Base-by-base conservation (phyloP, 805 yeast genomes). In the Schwanniomyces yamadae region DNA sequence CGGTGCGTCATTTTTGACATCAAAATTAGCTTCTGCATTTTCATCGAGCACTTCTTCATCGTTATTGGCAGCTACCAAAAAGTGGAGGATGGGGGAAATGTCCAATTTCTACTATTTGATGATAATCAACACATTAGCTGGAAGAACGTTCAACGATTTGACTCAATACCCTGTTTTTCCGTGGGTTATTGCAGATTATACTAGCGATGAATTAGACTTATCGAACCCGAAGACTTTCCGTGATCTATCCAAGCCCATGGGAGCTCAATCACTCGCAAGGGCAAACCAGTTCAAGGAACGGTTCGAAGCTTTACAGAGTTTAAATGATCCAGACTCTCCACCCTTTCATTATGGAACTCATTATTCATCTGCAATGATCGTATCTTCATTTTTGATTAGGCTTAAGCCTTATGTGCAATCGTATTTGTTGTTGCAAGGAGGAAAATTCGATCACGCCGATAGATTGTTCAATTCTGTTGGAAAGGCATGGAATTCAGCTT, bases 301-400 rank as follows among this genome's bases (percentile, higher is more conserved):
- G 35, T 89, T 71, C 48, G 82, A 82, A 14, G 89, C 95, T 0
- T 60, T 86, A 16, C 72, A 65, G 15, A 78, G 84, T 36, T 63
- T 88, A 38, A 49, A 73, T 12, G 89, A 83, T 44, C 66, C 59
- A 0, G 40, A 48, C 14, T 67, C 87, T 0, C 88, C 89, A 0
- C 85, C 95, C 0, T 88, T 88, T 57, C 95, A 88, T 55, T 88
- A 88, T 51, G 96, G 96, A 2, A 89, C 96, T 0, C 96, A 88
- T 56, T 88, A 88, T 54, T 87, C 95, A 0, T 85, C 95, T 0
- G 95, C 96, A 0, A 89, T 88, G 96, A 87, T 88, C 52, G 95
- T 87, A 2, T 74, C 95, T 0, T 83, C 93, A 0, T 88, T 75
- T 48, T 57, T 88, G 44, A 85, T 88, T 24, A 67, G 96, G 32